A percentile compares a stretch with the other conserved stretches of the same genome.
These are phyloP conservation scores for Pistacia integerrima DNA, from an alignment of 345 rosid species.

Conservation along the genomic window DNA sequence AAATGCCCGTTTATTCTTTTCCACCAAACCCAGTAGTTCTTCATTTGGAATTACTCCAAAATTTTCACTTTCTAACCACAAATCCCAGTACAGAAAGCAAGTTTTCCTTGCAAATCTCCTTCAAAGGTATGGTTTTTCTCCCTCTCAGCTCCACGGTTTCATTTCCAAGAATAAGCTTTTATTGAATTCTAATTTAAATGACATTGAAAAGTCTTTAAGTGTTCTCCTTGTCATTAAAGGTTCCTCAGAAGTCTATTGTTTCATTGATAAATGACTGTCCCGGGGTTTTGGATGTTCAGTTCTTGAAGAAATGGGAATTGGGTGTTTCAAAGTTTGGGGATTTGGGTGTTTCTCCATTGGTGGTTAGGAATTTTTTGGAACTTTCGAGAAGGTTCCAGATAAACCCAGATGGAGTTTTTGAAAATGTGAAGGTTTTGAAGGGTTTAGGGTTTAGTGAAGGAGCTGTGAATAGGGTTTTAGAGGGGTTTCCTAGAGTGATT, in stretches of 20 bases:
- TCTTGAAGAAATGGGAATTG: constrained; percentile 61
- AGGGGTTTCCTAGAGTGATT: constrained; percentile 55
- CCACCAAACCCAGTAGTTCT: constrained; percentile 13
- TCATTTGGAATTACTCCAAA: background rate
- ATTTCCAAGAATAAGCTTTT: constrained; percentile 44
- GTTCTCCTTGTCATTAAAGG: constrained; percentile 52
- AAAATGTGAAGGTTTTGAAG: constrained; percentile 39
- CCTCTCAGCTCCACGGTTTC: constrained; percentile 50
- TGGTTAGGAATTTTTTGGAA: constrained; percentile 47
- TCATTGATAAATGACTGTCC: constrained; percentile 67
- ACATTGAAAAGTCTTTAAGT: constrained; percentile 55
- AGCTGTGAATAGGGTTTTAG: constrained; percentile 48
- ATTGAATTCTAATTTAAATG: constrained; percentile 41
- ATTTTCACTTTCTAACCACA: constrained; percentile 19
- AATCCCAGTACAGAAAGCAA: constrained; percentile 43
- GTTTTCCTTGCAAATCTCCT: constrained; percentile 62
- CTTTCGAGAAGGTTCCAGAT: constrained; percentile 51
- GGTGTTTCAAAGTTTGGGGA: constrained; percentile 29
- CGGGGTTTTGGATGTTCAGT: constrained; percentile 54
- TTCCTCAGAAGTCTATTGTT: constrained; percentile 52
- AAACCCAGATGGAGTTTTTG: constrained; percentile 45
- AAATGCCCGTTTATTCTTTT: constrained; percentile 14
- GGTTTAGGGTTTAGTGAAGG: constrained; percentile 62
- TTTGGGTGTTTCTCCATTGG: constrained; percentile 36
- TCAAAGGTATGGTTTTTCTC: constrained; percentile 68